Conservation (phyloP, 1,139 yeast species). For the Blastobotrys arbuscula region DNA sequence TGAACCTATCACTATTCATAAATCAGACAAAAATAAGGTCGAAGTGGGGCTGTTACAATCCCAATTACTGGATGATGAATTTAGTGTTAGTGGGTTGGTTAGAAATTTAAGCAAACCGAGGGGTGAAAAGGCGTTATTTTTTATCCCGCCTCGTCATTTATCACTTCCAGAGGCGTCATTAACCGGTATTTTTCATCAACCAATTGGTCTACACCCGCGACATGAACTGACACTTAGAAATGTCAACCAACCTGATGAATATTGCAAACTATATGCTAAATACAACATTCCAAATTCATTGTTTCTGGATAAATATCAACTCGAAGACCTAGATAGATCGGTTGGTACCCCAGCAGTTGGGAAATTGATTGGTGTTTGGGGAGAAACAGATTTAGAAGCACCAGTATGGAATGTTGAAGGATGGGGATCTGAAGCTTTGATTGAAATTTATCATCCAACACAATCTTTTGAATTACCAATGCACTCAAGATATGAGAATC, state of each 20-base stretch:
- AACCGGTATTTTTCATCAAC: constrained; percentile 31
- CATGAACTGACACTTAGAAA: constrained; percentile 21
- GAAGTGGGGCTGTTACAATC: constrained; percentile 26
- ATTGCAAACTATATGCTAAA: constrained; percentile 38
- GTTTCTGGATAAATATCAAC: constrained; percentile 40
- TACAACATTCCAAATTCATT: constrained; percentile 36
- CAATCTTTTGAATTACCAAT: constrained; percentile 37
- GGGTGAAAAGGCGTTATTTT: constrained; percentile 23
- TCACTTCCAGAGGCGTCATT: constrained; percentile 25
- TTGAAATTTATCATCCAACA: constrained; percentile 30
- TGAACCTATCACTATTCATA: background rate
- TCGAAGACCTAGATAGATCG: constrained; percentile 31
- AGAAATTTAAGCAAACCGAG: constrained; percentile 20
- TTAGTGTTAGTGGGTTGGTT: constrained; percentile 26
- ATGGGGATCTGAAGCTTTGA: constrained; percentile 44
- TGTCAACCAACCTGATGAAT: constrained; percentile 15
- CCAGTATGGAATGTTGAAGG: constrained; percentile 44
- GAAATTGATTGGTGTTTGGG: constrained; percentile 38
- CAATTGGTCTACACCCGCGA: constrained; percentile 45
- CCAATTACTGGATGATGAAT: constrained; percentile 20
- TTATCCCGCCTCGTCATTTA: constrained; percentile 23
- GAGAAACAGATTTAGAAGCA: constrained; percentile 41
- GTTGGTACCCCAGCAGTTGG: constrained; percentile 32
- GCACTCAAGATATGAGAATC: constrained; percentile 47
- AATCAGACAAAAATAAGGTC: constrained; percentile 15